A percentile compares a stretch with the other conserved stretches of the same genome.
Evolutionary conservation across 2,329 filamentous ascomycete genomes (phyloP).

Genomic region (Fusarium sp.): DNA sequence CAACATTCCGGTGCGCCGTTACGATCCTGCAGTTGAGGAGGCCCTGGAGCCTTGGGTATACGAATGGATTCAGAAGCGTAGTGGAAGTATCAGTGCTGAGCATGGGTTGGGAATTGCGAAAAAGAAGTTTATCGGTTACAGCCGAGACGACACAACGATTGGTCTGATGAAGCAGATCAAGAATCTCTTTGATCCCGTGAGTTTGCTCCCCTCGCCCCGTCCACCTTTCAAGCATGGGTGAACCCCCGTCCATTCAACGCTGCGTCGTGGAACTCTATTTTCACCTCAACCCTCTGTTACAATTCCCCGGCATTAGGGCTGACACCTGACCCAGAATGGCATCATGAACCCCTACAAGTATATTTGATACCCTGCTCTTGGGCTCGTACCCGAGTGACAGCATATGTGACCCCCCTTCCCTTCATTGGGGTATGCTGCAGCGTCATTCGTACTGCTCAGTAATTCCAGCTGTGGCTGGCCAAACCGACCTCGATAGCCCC

Average conservation of each 20-base stretch:
- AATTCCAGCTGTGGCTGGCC: conserved; percentile 1
- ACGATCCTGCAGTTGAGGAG: conserved; percentile 87
- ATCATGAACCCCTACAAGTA: conserved; percentile 99
- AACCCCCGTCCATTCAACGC: conserved; percentile 9
- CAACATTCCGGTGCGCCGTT: conserved; percentile 83
- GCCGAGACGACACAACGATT: conserved; percentile 85
- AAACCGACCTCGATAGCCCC: background rate
- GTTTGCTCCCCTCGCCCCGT: conserved; percentile 45
- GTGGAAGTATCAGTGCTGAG: conserved; percentile 95
- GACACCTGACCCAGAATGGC: conserved; percentile 71
- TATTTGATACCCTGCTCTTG: conserved; percentile 57
- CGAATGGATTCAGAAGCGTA: conserved; percentile 89
- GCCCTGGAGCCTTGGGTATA: conserved; percentile 94
- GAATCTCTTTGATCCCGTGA: conserved; percentile 90
- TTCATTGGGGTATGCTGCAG: conserved; percentile 5
- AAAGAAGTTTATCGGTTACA: conserved; percentile 95
- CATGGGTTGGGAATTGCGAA: conserved; percentile 94
- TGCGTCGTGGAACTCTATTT: background rate
- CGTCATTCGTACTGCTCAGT: conserved; percentile 15
- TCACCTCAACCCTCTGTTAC: background rate
- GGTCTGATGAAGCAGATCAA: conserved; percentile 95
- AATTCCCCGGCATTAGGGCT: conserved; percentile 31
- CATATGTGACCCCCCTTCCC: conserved; percentile 12
- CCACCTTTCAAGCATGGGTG: background rate
- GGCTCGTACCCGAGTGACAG: conserved; percentile 20